A percentile compares a stretch with the other conserved stretches of the same genome.
phyloP scores from a whole-genome alignment of 2,329 filamentous ascomycete genomes.

The Didymosphaeria variabile region DNA sequence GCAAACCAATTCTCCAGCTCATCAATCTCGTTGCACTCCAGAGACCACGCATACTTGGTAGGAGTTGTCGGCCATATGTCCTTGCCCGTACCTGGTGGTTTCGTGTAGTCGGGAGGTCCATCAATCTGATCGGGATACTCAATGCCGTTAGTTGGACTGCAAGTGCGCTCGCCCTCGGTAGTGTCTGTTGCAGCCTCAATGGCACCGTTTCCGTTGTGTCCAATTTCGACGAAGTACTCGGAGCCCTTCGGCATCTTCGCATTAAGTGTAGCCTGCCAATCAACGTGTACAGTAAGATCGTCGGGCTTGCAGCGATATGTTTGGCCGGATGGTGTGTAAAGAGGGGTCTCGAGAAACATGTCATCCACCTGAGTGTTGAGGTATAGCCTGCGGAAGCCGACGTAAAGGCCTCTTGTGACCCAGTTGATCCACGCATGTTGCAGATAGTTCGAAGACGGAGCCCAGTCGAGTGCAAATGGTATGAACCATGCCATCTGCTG shows the following conservation, averaged over 20 bases:
- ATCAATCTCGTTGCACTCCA: constrained; percentile 61
- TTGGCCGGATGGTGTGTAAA: constrained; percentile 55
- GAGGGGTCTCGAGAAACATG: constrained; percentile 62
- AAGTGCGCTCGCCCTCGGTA: constrained; percentile 30
- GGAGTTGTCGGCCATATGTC: constrained; percentile 54
- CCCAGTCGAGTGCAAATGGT: constrained; percentile 62
- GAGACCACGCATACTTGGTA: constrained; percentile 59
- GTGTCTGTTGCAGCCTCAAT: constrained; percentile 47
- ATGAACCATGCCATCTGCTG: constrained; percentile 72
- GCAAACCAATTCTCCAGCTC: constrained; percentile 64
- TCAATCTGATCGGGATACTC: constrained; percentile 53
- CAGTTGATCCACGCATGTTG: constrained; percentile 71
- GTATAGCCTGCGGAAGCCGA: constrained; percentile 65
- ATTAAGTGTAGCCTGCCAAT: constrained; percentile 43
- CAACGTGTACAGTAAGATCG: constrained; percentile 41
- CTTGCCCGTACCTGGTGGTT: constrained; percentile 49
- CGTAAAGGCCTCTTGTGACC: constrained; percentile 67
- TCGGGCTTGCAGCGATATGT: constrained; percentile 59
- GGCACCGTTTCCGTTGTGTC: constrained; percentile 50
- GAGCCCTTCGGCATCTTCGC: constrained; percentile 44
- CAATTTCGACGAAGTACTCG: constrained; percentile 48
- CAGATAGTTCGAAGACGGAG: constrained; percentile 64
- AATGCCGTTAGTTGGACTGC: constrained; percentile 46
- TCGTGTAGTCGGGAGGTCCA: constrained; percentile 57
- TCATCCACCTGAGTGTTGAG: constrained; percentile 69